Base-by-base conservation (phyloP, 176 grass and related monocot genomes). In the Panicum miliaceum region DNA sequence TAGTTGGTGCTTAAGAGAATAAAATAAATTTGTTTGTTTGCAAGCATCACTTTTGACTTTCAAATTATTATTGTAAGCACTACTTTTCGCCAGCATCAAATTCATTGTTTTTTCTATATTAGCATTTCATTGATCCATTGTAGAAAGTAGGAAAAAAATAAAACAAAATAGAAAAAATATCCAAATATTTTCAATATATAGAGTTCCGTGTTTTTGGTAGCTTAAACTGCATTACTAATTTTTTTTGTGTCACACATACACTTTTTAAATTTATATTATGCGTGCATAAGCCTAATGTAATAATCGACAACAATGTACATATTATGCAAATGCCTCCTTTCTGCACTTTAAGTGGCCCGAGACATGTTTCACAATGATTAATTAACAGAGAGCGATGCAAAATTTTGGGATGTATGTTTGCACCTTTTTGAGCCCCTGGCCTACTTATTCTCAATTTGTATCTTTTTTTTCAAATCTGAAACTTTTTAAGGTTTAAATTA, bases 31-130 rank as follows among this genome's bases (percentile, higher is more conserved):
- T 79, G 32, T 60, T 90, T 86, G 8, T 10, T 45, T 71, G 22
- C 42, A 66, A 41, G 66, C 64, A 77, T 71, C 73, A 72, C 45
- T 78, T 86, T 82, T 70, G 40, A 52, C 75, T 64, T 62, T 25
- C 7, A 82, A 27, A 60, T 75, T 25, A 60, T 75, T 25, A 76
- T 82, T 71, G 47, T 65, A 32, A 72, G 35, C 38, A 57, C 54
- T 68, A 29, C 22, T 16, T 74, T 56, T 73, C 7, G 8, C 58
- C 2, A 58, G 74, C 25, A 80, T 67, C 68, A 46, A 64, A 25
- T 73, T 86, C 27, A 38, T 29, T 78, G 13, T 79, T 64, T 65
- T 75, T 90, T 12, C 2, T 63, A 56, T 19, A 52, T 72, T 66
- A 19, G 1, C 27, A 47, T 68, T 66, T 3, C 56, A 25, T 26